These are phyloP conservation scores for Naganishia antarctica DNA, from an alignment of 768 basidiomycete genomes.

Conservation along the genomic window DNA sequence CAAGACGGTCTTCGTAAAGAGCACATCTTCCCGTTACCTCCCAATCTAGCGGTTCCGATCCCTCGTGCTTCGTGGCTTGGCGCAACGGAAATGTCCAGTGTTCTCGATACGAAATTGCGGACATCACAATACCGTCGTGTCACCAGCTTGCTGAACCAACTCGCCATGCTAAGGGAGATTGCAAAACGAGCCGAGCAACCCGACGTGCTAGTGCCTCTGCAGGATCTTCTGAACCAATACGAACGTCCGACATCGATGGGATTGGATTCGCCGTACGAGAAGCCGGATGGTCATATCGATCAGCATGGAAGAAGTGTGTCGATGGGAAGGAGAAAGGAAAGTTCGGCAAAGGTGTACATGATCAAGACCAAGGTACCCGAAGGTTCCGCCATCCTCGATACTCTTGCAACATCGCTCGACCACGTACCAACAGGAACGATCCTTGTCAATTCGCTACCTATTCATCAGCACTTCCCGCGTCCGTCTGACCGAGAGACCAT, in stretches of 20 bases:
- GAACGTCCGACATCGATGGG: slow-evolving; percentile 27
- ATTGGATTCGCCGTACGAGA: slow-evolving; percentile 50
- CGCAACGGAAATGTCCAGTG: slow-evolving; percentile 58
- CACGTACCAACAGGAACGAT: slow-evolving; percentile 57
- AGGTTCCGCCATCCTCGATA: neutral
- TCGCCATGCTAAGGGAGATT: slow-evolving; percentile 38
- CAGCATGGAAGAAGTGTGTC: slow-evolving; percentile 78
- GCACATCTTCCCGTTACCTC: slow-evolving; percentile 75
- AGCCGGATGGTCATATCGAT: slow-evolving; percentile 64
- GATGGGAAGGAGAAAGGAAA: slow-evolving; percentile 80
- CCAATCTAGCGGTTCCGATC: slow-evolving; percentile 59
- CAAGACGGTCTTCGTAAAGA: slow-evolving; percentile 60
- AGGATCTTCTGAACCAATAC: slow-evolving; percentile 31
- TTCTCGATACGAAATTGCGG: slow-evolving; percentile 61
- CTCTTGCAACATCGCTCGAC: slow-evolving; percentile 3
- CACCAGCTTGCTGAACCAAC: slow-evolving; percentile 39
- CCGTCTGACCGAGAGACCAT: slow-evolving; percentile 73
- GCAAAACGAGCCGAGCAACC: slow-evolving; percentile 34
- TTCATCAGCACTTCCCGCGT: slow-evolving; percentile 71
- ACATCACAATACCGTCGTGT: slow-evolving; percentile 68
- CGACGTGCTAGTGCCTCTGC: slow-evolving; percentile 31
- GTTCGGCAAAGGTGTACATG: slow-evolving; percentile 87
- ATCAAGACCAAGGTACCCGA: slow-evolving; percentile 51
- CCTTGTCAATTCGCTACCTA: slow-evolving; percentile 76
- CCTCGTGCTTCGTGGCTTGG: slow-evolving; percentile 66